Evolutionary conservation across 2,329 filamentous ascomycete genomes (phyloP).

Genomic region (Paracoccidioides brasiliensis): DNA sequence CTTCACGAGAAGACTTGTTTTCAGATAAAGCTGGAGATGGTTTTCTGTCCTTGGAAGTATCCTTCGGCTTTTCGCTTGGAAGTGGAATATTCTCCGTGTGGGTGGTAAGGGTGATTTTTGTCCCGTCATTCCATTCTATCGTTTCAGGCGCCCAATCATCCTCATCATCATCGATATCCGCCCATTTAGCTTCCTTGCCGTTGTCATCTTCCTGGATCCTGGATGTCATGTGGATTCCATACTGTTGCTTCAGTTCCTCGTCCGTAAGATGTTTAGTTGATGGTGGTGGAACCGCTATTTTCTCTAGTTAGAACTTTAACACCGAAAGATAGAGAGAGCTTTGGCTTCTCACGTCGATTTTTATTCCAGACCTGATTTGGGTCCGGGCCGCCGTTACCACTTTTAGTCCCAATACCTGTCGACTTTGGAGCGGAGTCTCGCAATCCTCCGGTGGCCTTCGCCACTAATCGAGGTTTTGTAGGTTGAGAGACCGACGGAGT

Average conservation of each 20-base stretch:
- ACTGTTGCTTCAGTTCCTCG: constrained; percentile 55
- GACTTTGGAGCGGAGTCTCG: constrained; percentile 39
- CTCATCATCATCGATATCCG: constrained; percentile 56
- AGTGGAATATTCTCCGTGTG: constrained; percentile 24
- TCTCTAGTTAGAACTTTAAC: constrained; percentile 1
- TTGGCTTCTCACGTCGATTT: constrained; percentile 43
- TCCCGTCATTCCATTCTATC: constrained; percentile 57
- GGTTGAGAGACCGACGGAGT: constrained; percentile 24
- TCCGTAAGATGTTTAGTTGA: constrained; percentile 54
- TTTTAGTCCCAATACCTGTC: constrained; percentile 32
- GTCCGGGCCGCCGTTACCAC: constrained; percentile 43
- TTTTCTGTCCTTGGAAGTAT: constrained; percentile 14
- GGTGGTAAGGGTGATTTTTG: constrained; percentile 45
- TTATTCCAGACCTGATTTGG: constrained; percentile 59
- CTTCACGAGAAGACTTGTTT: constrained; percentile 10
- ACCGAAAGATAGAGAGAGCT: not conserved
- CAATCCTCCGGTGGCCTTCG: constrained; percentile 45
- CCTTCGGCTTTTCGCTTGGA: constrained; percentile 12
- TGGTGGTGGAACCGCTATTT: constrained; percentile 38
- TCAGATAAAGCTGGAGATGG: constrained; percentile 11
- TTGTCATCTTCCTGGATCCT: constrained; percentile 49
- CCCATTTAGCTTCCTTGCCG: constrained; percentile 53
- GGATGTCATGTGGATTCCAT: constrained; percentile 54
- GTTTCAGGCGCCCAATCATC: constrained; percentile 57
- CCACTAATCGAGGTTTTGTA: constrained; percentile 48